Conservation (phyloP, 2,329 filamentous ascomycete genomes). For the Cladosporium sp. region DNA sequence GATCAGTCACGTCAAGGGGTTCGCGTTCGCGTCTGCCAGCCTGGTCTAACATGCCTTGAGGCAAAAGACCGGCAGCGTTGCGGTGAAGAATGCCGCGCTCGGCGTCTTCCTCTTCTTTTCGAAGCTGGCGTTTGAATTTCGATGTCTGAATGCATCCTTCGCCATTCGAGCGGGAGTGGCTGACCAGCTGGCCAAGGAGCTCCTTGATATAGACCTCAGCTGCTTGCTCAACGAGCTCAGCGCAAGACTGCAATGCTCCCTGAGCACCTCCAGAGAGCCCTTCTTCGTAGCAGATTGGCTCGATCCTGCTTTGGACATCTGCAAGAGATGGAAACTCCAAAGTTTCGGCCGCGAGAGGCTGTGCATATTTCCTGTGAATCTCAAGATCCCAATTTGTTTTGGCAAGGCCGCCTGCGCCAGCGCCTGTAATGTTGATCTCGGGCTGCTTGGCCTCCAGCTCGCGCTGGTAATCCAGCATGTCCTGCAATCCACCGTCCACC, state of each 20-base stretch:
- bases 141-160: conserved; percentile 65
- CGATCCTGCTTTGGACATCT: conserved; percentile 56
- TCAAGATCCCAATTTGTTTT: conserved; percentile 59
- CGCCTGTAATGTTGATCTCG: conserved; percentile 20
- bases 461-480: conserved; percentile 25
- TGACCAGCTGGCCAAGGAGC: conserved; percentile 52
- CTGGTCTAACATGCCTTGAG: conserved; percentile 59
- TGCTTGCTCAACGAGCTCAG: conserved; percentile 58
- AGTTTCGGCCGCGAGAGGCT: conserved; percentile 57
- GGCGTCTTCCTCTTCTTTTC: conserved; percentile 69
- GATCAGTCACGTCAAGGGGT: conserved; percentile 71
- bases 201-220: conserved; percentile 62
- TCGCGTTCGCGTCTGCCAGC: conserved; percentile 69
- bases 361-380: conserved; percentile 61
- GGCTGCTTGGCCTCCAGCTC: conserved; percentile 26
- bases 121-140: conserved; percentile 70
- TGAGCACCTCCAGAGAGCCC: conserved; percentile 47
- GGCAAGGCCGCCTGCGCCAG: conserved; percentile 17
- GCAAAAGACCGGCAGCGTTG: conserved; percentile 73
- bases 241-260: conserved; percentile 41
- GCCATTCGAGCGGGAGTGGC: conserved; percentile 53
- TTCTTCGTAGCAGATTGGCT: conserved; percentile 63
- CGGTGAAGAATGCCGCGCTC: conserved; percentile 69
- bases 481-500: conserved; percentile 19
- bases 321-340: conserved; percentile 59